Evolutionary conservation across 1,284 basidiomycete species (phyloP).

Genomic region (Cryptococcus hybrid): DNA sequence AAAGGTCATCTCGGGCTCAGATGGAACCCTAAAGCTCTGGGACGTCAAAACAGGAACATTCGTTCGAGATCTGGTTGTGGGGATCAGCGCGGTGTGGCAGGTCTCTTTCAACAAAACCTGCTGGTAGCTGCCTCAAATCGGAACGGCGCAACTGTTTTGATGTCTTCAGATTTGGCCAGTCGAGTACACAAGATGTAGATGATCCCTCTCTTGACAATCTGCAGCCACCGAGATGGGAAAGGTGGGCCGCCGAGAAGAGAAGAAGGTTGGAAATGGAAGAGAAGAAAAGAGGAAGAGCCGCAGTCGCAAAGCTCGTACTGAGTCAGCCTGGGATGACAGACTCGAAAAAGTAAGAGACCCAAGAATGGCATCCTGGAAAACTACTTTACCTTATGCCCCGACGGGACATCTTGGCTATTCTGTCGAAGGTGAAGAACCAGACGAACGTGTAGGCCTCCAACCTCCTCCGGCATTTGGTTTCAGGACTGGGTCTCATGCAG

Average conservation of each 20-base stretch:
- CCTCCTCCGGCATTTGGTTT: too few species aligned
- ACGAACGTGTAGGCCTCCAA: too few species aligned
- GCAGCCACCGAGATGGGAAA: slow-evolving; percentile 37
- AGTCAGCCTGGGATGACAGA: too few species aligned
- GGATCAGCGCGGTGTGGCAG: slow-evolving; percentile 92
- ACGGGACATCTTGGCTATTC: too few species aligned
- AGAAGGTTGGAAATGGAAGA: neutral
- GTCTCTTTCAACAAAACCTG: slow-evolving; percentile 90
- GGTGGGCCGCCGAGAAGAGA: slow-evolving; percentile 16
- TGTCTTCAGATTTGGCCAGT: slow-evolving; percentile 44
- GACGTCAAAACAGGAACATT: slow-evolving; percentile 79
- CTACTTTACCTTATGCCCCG: too few species aligned
- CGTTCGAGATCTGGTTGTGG: slow-evolving; percentile 79
- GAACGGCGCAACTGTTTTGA: slow-evolving; percentile 62
- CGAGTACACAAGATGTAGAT: slow-evolving; percentile 28
- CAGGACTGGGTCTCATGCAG: too few species aligned
- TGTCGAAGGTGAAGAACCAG: too few species aligned
- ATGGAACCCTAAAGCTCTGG: slow-evolving; percentile 98
- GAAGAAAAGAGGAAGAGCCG: neutral
- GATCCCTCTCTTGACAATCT: slow-evolving; percentile 38
- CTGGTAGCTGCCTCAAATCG: slow-evolving; percentile 89
- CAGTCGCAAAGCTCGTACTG: too few species aligned
- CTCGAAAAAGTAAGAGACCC: too few species aligned
- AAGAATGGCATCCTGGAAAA: too few species aligned
- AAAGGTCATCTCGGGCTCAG: slow-evolving; percentile 88